Base-by-base conservation (phyloP, 2,329 filamentous ascomycete genomes). In the Sclerotinia nivalis region DNA sequence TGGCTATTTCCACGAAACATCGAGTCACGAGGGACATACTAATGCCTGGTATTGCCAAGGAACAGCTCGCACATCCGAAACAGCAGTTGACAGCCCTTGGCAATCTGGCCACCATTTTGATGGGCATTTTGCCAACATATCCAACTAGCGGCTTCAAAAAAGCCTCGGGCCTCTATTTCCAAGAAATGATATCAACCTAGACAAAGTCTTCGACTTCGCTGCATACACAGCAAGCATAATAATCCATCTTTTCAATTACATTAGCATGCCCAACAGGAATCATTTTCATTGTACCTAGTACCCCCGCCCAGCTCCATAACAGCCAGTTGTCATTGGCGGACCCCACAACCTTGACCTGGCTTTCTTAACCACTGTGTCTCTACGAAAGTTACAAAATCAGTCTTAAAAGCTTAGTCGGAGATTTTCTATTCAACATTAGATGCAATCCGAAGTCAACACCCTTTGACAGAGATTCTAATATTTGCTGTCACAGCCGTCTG, bases 41-140 rank as follows among this genome's bases (percentile, higher is more conserved):
- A 62, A 62, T 13, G 22, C 13, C 8, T 62, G 60, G 60, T 62
- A 37, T 62, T 49, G 4, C 28, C 60, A 62, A 5, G 28, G 60
- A 18, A 50, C 28, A 13, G 12, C n/a, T 18, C 43, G 45, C 2
- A 25, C 12, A 50, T 62, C 12, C 5, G 28, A 62, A 9, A 1
- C 45, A 20, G 45, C 45, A 34, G 13, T 20, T 18, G 2, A 49
- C 6, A 62, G 20, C 15, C 60, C 28, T 34, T 50, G 55, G 55
- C 55, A 58, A 22, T 22, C 20, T 58, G 20, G 10, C 55, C 20
- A 58, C 31, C 31, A 37, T 40, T 58, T 50, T 12, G 13, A n/a
- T n/a, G 40, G 7, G 1, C 2, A 10, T 37, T 10, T 22, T 8
- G 7, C 43, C 31, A 28, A 20, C 6, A 15, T 49, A 49, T 18